Conservation (phyloP, 495 filamentous ascomycete genomes). For the Tetracladium setigerum region DNA sequence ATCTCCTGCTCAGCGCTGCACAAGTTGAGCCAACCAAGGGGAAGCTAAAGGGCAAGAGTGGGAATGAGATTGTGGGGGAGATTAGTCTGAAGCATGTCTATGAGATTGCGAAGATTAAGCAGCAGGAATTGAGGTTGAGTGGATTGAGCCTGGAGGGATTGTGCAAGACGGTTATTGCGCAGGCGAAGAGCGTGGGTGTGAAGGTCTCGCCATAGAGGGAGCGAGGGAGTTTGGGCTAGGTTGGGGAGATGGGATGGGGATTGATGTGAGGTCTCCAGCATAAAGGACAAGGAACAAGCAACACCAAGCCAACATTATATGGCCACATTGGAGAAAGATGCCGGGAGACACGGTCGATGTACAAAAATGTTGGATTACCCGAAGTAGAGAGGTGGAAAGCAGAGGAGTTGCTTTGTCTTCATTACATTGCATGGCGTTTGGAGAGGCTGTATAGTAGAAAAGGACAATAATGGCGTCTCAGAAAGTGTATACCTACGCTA, state of each 20-base stretch:
- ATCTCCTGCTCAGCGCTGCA: slow-evolving; percentile 78
- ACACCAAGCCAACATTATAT: no score
- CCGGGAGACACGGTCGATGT: no score
- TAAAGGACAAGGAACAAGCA: neutral
- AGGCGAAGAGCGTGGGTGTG: slow-evolving; percentile 85
- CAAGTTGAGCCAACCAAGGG: slow-evolving; percentile 61
- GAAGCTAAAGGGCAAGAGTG: slow-evolving; percentile 68
- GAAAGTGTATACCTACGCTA: no score
- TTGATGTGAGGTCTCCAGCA: neutral
- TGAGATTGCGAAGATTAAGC: slow-evolving; percentile 97
- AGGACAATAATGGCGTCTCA: neutral
- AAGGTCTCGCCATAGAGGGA: slow-evolving; percentile 56
- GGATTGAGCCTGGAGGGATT: slow-evolving; percentile 75
- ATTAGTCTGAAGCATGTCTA: slow-evolving; percentile 94
- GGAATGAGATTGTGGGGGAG: slow-evolving; percentile 70
- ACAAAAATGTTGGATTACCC: no score
- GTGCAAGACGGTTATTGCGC: slow-evolving; percentile 75
- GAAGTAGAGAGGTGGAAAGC: no score
- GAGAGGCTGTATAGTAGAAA: neutral
- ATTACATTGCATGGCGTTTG: neutral
- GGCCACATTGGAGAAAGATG: no score
- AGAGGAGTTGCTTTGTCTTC: neutral
- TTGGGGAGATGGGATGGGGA: neutral
- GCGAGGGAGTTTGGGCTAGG: no score
- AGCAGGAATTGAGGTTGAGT: slow-evolving; percentile 70